phyloP scores from a whole-genome alignment of 139 green algal species.

The Astrephomene gubernaculifera region DNA sequence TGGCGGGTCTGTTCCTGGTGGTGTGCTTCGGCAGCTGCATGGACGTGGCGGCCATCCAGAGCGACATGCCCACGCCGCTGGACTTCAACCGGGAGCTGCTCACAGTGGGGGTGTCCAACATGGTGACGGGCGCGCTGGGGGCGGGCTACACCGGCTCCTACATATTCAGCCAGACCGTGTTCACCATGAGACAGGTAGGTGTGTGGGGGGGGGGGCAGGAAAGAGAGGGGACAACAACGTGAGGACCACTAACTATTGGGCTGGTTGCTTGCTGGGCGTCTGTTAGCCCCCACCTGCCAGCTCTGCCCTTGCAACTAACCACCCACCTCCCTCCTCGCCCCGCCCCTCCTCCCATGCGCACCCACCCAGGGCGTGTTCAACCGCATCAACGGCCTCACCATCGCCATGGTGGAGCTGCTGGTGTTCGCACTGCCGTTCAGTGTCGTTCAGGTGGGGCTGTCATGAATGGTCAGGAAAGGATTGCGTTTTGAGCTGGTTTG shows the following conservation, averaged over 20 bases:
- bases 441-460: too few species aligned
- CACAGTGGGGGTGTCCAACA: slow-evolving; percentile 77
- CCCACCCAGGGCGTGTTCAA: slow-evolving; percentile 47
- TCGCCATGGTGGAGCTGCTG: slow-evolving; percentile 60
- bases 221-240: too few species aligned
- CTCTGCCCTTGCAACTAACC: too few species aligned
- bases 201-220: too few species aligned
- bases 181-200: slow-evolving; percentile 59
- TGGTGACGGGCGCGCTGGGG: slow-evolving; percentile 68
- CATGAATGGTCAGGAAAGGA: too few species aligned
- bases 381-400: slow-evolving; percentile 58
- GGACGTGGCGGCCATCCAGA: slow-evolving; percentile 57
- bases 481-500: too few species aligned
- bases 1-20: slow-evolving; percentile 81
- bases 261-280: too few species aligned
- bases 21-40: slow-evolving; percentile 86
- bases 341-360: neutral
- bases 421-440: slow-evolving; percentile 80
- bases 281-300: too few species aligned
- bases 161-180: slow-evolving; percentile 84
- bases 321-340: too few species aligned
- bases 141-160: slow-evolving; percentile 84
- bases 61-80: slow-evolving; percentile 66
- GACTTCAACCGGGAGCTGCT: slow-evolving; percentile 86
- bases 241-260: too few species aligned